Percentiles rank a stretch among this genome's conserved stretches.
phyloP scores from a whole-genome alignment of 805 yeast genomes.

The Kregervanrija delftensis region DNA sequence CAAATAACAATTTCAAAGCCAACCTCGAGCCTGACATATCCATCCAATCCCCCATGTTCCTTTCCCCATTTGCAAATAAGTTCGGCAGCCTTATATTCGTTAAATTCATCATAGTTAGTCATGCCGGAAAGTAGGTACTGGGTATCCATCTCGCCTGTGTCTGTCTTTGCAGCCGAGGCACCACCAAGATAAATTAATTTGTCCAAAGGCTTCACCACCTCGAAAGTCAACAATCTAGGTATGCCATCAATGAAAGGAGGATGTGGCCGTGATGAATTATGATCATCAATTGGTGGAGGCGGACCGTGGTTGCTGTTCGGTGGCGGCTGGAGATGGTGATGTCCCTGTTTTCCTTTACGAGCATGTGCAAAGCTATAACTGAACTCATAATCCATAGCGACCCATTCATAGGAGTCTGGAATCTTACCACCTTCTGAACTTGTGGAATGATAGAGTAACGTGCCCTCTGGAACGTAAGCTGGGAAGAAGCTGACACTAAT shows the following conservation, averaged over 20 bases:
- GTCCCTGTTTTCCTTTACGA: constrained; percentile 12
- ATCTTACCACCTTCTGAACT: constrained; percentile 23
- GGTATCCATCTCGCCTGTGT: constrained; percentile 57
- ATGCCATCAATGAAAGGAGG: constrained; percentile 4
- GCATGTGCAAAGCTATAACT: constrained; percentile 39
- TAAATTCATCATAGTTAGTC: constrained; percentile 23
- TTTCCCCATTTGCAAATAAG: constrained; percentile 52
- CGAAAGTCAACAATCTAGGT: constrained; percentile 37
- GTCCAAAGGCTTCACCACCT: constrained; percentile 39
- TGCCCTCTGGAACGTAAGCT: constrained; percentile 53
- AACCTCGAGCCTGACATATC: constrained; percentile 49
- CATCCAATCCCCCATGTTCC: constrained; percentile 42
- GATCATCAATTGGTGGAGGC: too few relatives aligned
- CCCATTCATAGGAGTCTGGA: constrained; percentile 51
- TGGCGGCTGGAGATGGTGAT: background rate
- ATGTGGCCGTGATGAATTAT: background rate
- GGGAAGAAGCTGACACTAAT: constrained; percentile 53
- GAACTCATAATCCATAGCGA: constrained; percentile 59
- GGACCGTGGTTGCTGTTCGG: too few relatives aligned
- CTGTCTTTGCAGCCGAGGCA: constrained; percentile 57
- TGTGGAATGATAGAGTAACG: constrained; percentile 50
- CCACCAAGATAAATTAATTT: constrained; percentile 53
- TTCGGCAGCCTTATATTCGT: constrained; percentile 42
- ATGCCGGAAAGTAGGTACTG: constrained; percentile 36
- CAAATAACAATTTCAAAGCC: constrained; percentile 60